phyloP scores from a whole-genome alignment of 768 basidiomycete genomes.

The Termitomyces bulborhizus region DNA sequence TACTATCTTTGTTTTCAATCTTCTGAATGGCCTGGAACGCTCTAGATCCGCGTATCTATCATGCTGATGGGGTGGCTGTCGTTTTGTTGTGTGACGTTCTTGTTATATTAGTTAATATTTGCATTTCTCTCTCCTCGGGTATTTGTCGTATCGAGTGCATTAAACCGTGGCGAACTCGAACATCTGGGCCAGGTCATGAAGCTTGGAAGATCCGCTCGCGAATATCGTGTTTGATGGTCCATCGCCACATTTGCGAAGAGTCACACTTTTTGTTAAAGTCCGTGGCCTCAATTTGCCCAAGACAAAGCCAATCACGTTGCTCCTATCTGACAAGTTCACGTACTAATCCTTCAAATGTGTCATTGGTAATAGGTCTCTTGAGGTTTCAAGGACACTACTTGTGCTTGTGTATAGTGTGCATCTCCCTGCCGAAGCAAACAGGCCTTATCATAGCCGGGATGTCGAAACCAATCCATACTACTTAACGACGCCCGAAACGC shows the following conservation, averaged over 20 bases:
- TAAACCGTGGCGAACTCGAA: background rate
- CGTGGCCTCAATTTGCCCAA: background rate
- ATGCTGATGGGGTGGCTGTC: background rate
- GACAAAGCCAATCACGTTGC: background rate
- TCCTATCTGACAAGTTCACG: background rate
- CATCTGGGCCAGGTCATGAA: background rate
- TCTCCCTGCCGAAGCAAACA: background rate
- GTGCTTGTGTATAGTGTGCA: background rate
- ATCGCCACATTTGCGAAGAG: background rate
- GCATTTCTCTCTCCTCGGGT: background rate
- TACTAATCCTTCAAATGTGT: background rate
- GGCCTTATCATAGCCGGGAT: background rate
- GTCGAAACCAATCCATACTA: background rate
- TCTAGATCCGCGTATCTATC: background rate
- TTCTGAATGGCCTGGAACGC: background rate
- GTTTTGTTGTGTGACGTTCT: background rate
- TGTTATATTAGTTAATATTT: background rate
- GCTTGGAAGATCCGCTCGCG: slow-evolving; percentile 6
- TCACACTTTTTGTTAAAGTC: background rate
- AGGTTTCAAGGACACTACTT: background rate
- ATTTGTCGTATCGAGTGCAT: background rate
- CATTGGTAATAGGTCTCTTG: background rate
- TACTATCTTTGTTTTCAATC: background rate
- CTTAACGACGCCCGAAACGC: slow-evolving; percentile 2
- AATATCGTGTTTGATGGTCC: background rate